phyloP scores from a whole-genome alignment of 345 rosid genomes.

The Excoecaria cochinchinensis region DNA sequence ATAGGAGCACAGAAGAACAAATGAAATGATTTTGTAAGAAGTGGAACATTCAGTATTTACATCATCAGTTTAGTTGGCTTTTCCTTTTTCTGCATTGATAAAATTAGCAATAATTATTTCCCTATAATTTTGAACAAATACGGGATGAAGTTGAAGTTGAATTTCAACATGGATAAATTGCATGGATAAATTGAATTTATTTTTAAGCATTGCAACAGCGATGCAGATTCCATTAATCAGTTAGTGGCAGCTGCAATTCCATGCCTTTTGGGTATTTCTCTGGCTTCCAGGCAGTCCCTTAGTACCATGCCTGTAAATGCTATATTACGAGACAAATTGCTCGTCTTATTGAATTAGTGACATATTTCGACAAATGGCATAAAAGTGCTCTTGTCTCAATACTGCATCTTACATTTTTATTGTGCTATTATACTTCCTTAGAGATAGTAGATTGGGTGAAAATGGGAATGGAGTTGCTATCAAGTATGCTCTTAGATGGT shows the following conservation, averaged over 20 bases:
- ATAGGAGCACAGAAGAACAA: too few relatives aligned
- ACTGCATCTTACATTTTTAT: neutral
- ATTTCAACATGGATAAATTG: too few relatives aligned
- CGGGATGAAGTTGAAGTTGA: too few relatives aligned
- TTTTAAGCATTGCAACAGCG: neutral
- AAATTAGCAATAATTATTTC: too few relatives aligned
- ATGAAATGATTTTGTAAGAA: too few relatives aligned
- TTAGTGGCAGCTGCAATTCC: neutral
- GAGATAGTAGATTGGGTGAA: neutral
- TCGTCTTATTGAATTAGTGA: neutral
- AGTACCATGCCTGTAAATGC: neutral
- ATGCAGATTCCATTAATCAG: neutral
- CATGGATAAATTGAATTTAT: neutral
- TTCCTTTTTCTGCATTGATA: too few relatives aligned
- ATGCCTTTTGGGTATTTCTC: neutral
- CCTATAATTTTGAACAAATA: too few relatives aligned
- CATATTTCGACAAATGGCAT: neutral
- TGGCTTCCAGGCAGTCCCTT: neutral
- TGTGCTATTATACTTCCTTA: neutral
- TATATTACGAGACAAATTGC: neutral
- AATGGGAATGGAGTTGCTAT: neutral
- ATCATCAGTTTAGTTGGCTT: too few relatives aligned
- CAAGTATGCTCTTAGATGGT: neutral
- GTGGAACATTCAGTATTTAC: too few relatives aligned
- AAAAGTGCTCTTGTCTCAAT: neutral